Evolutionary conservation across 371 early-diverging fungal genomes (phyloP).

Genomic region (Saksenaea vasiformis): DNA sequence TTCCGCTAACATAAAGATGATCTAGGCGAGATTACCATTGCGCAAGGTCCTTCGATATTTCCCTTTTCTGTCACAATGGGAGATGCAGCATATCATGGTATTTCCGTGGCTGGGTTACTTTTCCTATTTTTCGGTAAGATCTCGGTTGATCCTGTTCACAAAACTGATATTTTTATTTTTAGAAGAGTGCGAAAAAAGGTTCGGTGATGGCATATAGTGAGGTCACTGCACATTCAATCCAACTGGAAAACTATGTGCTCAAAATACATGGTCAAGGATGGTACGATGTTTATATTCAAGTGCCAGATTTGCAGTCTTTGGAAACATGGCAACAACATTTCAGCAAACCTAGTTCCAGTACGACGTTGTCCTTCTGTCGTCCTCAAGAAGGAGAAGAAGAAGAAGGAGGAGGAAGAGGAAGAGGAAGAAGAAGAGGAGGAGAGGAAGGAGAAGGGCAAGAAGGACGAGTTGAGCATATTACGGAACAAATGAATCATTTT

Average conservation of each 20-base stretch:
- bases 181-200: slow-evolving; percentile 50
- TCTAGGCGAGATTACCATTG: slow-evolving; percentile 52
- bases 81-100: slow-evolving; percentile 60
- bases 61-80: slow-evolving; percentile 57
- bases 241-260: slow-evolving; percentile 53
- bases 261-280: slow-evolving; percentile 52
- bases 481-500: background rate
- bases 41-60: slow-evolving; percentile 56
- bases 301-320: slow-evolving; percentile 47
- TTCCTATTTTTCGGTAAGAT: slow-evolving; percentile 50
- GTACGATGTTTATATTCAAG: slow-evolving; percentile 54
- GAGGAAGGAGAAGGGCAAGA: background rate
- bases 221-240: slow-evolving; percentile 45
- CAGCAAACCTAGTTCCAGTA: slow-evolving; percentile 13
- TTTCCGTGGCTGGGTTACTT: slow-evolving; percentile 59
- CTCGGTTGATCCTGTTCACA: background rate
- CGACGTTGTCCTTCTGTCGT: background rate
- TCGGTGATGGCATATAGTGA: slow-evolving; percentile 49
- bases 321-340: slow-evolving; percentile 51
- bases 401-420: background rate
- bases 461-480: background rate
- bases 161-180: slow-evolving; percentile 6
- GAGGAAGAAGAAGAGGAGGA: background rate
- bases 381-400: background rate
- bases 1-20: background rate